A percentile compares a stretch with the other conserved stretches of the same genome.
These are phyloP conservation scores for Fusarium nodosum DNA, from an alignment of 2,329 filamentous ascomycete species.

Conservation along the genomic window DNA sequence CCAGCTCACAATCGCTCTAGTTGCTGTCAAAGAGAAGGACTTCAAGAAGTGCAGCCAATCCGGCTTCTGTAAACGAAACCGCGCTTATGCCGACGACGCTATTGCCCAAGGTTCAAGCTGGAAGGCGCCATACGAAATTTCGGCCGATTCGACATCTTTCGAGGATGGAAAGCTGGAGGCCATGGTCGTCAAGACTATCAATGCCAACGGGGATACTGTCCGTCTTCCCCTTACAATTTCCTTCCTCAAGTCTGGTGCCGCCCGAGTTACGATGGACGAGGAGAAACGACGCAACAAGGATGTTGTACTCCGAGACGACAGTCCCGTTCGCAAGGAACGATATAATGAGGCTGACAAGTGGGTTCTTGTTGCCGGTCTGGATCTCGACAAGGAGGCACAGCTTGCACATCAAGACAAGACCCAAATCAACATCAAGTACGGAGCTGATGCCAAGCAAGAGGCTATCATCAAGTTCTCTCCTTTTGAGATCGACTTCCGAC, in stretches of 20 bases:
- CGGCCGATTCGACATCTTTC: slow-evolving; percentile 78
- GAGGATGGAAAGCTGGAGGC: slow-evolving; percentile 85
- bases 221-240: slow-evolving; percentile 86
- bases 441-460: slow-evolving; percentile 80
- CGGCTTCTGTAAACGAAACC: slow-evolving; percentile 96
- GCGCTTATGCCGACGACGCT: slow-evolving; percentile 86
- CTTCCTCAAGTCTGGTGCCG: slow-evolving; percentile 90
- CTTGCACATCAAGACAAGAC: slow-evolving; percentile 74
- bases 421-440: slow-evolving; percentile 83
- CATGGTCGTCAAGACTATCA: slow-evolving; percentile 83
- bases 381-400: slow-evolving; percentile 78
- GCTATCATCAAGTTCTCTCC: slow-evolving; percentile 87
- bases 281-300: slow-evolving; percentile 90
- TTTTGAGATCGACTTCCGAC: slow-evolving; percentile 87
- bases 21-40: slow-evolving; percentile 91
- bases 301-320: slow-evolving; percentile 87
- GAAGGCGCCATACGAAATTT: slow-evolving; percentile 84
- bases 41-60: slow-evolving; percentile 98
- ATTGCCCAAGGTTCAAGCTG: slow-evolving; percentile 74
- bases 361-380: slow-evolving; percentile 85
- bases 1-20: slow-evolving; percentile 60
- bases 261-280: slow-evolving; percentile 90
- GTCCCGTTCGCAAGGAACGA: slow-evolving; percentile 87
- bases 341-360: slow-evolving; percentile 93
- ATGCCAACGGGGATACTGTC: slow-evolving; percentile 73